Percentiles rank a stretch among this genome's conserved stretches.
These are phyloP conservation scores for Ruellia speciosa DNA, from an alignment of 305 asterid genomes.

Conservation along the genomic window DNA sequence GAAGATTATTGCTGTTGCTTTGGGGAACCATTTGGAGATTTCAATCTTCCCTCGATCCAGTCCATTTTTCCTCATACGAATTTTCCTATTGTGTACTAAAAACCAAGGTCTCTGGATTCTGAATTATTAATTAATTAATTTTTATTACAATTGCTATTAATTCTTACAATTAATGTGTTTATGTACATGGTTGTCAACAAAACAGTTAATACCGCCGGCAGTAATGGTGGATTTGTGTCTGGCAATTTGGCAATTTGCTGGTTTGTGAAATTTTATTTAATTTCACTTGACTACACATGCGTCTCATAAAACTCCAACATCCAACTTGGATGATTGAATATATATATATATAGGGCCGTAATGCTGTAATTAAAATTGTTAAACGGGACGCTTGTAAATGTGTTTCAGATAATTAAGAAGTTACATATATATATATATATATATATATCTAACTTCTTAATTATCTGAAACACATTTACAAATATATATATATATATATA, in stretches of 20 bases:
- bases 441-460: no score
- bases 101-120: slow-evolving; percentile 18
- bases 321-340: no score
- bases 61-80: background rate
- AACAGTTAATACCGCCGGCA: slow-evolving; percentile 20
- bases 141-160: background rate
- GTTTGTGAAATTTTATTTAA: background rate
- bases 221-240: slow-evolving; percentile 17
- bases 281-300: slow-evolving; percentile 27
- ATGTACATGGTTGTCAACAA: background rate
- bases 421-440: no score
- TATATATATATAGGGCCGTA: no score
- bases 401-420: no score
- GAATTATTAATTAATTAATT: background rate
- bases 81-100: background rate
- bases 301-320: background rate
- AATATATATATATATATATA: no score
- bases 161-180: background rate
- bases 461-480: no score
- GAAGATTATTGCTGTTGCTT: slow-evolving; percentile 24
- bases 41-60: slow-evolving; percentile 26
- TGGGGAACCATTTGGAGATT: slow-evolving; percentile 38
- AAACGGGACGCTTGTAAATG: no score
- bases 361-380: no score
- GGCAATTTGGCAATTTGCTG: background rate